phyloP scores from a whole-genome alignment of 2,329 filamentous ascomycete genomes.

The Penicillium sp. region DNA sequence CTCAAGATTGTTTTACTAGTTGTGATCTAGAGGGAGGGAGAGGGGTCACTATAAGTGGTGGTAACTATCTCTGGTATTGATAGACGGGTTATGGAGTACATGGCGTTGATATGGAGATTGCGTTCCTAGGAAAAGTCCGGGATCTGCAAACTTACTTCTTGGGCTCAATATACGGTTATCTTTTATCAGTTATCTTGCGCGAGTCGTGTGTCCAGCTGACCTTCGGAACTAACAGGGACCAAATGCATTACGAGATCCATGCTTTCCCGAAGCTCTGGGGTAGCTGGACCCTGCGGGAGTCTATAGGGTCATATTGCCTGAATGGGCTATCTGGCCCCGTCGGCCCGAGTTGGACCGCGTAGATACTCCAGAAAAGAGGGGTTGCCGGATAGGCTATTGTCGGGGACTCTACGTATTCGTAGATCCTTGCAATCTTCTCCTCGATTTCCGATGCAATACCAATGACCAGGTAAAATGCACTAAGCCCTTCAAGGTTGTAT shows the following conservation, averaged over 20 bases:
- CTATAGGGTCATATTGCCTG: not conserved
- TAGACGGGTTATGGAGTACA: not conserved
- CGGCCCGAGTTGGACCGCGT: not conserved
- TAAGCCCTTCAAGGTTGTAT: not conserved
- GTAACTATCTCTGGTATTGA: not conserved
- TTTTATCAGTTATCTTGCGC: not conserved
- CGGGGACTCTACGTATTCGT: not conserved
- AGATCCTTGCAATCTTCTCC: not conserved
- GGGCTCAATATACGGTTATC: not conserved
- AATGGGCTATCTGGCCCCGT: not conserved
- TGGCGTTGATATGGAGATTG: not conserved
- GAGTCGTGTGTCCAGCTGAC: not conserved
- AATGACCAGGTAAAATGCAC: not conserved
- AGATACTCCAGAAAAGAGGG: not conserved
- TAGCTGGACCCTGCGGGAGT: not conserved
- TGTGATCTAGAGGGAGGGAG: not conserved
- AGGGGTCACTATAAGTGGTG: not conserved
- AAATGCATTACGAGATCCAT: not conserved
- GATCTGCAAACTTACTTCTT: conserved; percentile 8
- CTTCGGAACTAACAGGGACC: not conserved
- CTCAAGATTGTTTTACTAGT: not conserved
- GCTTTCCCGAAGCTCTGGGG: not conserved
- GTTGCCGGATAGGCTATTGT: not conserved
- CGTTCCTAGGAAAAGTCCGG: not conserved
- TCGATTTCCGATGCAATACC: not conserved